Evolutionary conservation across 2,329 filamentous ascomycete species (phyloP).

Genomic region (Aspergillus viridinutans): DNA sequence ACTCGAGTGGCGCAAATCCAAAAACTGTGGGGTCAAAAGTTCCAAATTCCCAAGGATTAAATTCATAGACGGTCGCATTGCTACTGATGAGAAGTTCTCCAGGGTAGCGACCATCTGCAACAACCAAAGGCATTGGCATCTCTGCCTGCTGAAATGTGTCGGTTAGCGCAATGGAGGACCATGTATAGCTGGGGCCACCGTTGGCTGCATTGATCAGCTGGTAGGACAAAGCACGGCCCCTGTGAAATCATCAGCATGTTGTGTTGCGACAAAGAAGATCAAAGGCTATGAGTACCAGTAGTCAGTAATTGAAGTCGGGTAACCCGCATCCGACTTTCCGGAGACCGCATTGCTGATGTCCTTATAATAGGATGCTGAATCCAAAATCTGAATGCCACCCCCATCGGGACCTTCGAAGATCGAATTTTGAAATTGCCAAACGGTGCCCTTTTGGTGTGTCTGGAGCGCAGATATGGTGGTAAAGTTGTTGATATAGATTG

Average conservation of each 20-base stretch:
- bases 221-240: conserved; percentile 71
- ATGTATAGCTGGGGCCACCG: conserved; percentile 73
- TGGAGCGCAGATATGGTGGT: conserved; percentile 54
- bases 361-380: conserved; percentile 59
- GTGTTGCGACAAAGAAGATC: background rate
- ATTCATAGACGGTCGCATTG: conserved; percentile 72
- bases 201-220: conserved; percentile 72
- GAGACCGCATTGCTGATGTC: conserved; percentile 56
- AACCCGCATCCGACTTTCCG: conserved; percentile 61
- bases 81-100: conserved; percentile 56
- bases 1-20: conserved; percentile 66
- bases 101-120: conserved; percentile 62
- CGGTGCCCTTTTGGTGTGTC: conserved; percentile 15
- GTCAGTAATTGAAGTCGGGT: conserved; percentile 72
- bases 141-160: conserved; percentile 56
- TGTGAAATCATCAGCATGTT: conserved; percentile 3
- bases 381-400: conserved; percentile 37
- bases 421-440: conserved; percentile 30
- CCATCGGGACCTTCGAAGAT: conserved; percentile 47
- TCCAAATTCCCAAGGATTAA: conserved; percentile 74
- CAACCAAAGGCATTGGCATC: conserved; percentile 66
- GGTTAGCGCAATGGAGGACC: conserved; percentile 67
- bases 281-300: conserved; percentile 58
- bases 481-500: conserved; percentile 77
- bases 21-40: conserved; percentile 67